phyloP scores from a whole-genome alignment of 805 yeast genomes.

The Pichia nanzhaoensis region DNA sequence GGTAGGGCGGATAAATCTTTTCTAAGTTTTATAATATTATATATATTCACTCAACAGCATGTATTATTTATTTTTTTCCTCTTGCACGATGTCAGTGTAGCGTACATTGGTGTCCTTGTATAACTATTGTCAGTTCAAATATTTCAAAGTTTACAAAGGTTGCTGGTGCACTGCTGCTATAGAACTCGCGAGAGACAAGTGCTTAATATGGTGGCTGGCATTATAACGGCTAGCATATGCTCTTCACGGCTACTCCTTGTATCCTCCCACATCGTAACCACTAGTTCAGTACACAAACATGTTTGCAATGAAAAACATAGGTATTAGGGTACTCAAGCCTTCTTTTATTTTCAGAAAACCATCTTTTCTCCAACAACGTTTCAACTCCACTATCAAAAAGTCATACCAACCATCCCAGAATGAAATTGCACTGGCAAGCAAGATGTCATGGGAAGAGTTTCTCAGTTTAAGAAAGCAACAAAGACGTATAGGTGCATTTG shows the following conservation, averaged over 20 bases:
- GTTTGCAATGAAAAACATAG: constrained; percentile 9
- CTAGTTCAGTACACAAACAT: neutral
- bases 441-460: constrained; percentile 73
- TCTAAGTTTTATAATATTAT: constrained; percentile 2
- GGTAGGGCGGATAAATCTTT: constrained; percentile 7
- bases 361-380: constrained; percentile 2
- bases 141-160: no score
- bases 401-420: constrained; percentile 16
- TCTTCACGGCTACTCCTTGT: no score
- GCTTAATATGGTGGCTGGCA: no score
- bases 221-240: no score
- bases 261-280: no score
- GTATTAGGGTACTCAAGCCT: constrained; percentile 8
- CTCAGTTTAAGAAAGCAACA: constrained; percentile 69
- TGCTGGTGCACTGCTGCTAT: no score
- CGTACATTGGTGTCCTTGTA: no score
- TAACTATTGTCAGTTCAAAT: no score
- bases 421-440: constrained; percentile 21
- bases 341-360: constrained; percentile 3
- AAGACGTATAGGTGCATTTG: constrained; percentile 57
- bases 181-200: no score
- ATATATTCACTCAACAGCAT: neutral
- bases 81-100: no score
- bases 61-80: no score
- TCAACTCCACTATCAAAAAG: constrained; percentile 10